Conservation (phyloP, 2,329 filamentous ascomycete genomes). For the Aspergillus sp. region DNA sequence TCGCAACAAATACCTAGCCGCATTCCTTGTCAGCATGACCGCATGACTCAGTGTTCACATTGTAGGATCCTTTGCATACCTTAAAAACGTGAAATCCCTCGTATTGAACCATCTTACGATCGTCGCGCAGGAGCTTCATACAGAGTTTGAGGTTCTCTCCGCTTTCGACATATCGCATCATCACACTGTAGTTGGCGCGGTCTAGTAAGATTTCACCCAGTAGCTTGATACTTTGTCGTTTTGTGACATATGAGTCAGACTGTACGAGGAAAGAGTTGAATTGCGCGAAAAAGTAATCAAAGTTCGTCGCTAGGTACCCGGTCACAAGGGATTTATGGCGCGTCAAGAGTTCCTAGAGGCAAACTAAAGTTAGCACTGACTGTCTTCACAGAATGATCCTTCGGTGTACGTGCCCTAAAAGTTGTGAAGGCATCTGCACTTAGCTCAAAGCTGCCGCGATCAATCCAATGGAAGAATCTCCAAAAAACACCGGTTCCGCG, state of each 20-base stretch:
- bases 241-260: slow-evolving; percentile 95
- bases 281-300: slow-evolving; percentile 85
- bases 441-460: slow-evolving; percentile 93
- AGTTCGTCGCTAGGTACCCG: slow-evolving; percentile 83
- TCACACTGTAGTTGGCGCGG: slow-evolving; percentile 94
- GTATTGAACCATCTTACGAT: slow-evolving; percentile 98
- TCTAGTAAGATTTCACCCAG: slow-evolving; percentile 93
- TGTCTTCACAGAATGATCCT: background rate
- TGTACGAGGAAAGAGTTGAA: slow-evolving; percentile 88
- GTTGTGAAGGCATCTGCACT: slow-evolving; percentile 97
- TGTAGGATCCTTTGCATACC: slow-evolving; percentile 38
- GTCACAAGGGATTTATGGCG: slow-evolving; percentile 91
- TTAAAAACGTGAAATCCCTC: slow-evolving; percentile 99
- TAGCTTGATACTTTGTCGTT: slow-evolving; percentile 95
- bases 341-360: slow-evolving; percentile 79
- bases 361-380: slow-evolving; percentile 12
- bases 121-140: slow-evolving; percentile 95
- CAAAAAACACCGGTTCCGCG: slow-evolving; percentile 87
- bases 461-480: slow-evolving; percentile 97
- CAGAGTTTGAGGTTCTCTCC: slow-evolving; percentile 96
- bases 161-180: slow-evolving; percentile 94
- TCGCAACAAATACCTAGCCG: slow-evolving; percentile 84
- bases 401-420: slow-evolving; percentile 69
- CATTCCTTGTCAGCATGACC: slow-evolving; percentile 21
- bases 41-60: background rate